These are phyloP conservation scores for Trypanosomatidae sp. DNA, from an alignment of 208 protist genomes.

Conservation along the genomic window DNA sequence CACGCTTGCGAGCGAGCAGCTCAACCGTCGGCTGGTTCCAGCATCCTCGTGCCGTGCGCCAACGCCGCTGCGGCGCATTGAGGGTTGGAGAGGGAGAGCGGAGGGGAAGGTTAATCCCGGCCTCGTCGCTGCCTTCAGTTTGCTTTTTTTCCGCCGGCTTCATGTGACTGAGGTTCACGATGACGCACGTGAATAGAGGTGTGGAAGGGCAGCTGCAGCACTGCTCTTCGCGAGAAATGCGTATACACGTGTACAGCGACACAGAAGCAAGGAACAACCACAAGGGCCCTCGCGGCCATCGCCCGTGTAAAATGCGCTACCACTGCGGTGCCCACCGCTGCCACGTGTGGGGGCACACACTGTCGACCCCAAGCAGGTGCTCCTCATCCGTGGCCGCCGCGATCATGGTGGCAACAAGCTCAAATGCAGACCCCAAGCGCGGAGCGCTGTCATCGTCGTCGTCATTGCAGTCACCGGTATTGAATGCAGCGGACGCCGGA, in stretches of 20 bases:
- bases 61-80: not conserved
- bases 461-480: not conserved
- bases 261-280: not conserved
- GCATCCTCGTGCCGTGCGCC: not conserved
- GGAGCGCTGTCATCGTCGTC: not conserved
- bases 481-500: not conserved
- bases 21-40: not conserved
- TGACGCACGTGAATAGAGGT: not conserved
- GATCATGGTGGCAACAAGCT: conserved; percentile 53
- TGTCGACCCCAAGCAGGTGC: conserved; percentile 44
- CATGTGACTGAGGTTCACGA: not conserved
- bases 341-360: conserved; percentile 61
- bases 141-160: not conserved
- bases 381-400: conserved; percentile 39
- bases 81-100: not conserved
- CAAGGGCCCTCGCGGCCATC: not conserved
- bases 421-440: conserved; percentile 27
- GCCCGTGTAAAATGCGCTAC: conserved; percentile 27
- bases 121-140: not conserved
- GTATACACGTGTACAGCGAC: not conserved
- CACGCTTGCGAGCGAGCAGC: not conserved
- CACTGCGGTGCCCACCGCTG: conserved; percentile 76
- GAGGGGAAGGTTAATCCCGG: not conserved
- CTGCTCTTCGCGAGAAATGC: not conserved
- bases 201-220: not conserved